phyloP scores from a whole-genome alignment of 2,329 filamentous ascomycete species.

The Chaetomium sp. region DNA sequence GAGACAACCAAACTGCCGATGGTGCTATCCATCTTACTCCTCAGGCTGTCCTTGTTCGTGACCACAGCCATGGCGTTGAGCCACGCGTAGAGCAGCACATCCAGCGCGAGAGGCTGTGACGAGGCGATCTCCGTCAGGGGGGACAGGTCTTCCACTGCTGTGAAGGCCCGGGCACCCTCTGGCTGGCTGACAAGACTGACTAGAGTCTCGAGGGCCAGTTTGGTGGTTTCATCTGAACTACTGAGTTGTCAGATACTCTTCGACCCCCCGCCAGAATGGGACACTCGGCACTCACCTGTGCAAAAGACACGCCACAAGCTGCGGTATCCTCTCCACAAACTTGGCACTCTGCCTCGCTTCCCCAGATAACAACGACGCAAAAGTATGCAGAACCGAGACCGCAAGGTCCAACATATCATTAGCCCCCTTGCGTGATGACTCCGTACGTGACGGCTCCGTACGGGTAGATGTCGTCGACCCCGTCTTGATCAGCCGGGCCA shows the following conservation, averaged over 20 bases:
- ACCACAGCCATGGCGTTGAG: slow-evolving; percentile 38
- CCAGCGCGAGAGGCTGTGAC: slow-evolving; percentile 45
- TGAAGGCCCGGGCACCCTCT: slow-evolving; percentile 44
- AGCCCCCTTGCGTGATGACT: slow-evolving; percentile 35
- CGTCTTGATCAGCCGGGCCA: slow-evolving; percentile 56
- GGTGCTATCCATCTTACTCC: slow-evolving; percentile 39
- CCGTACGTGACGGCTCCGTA: slow-evolving; percentile 22
- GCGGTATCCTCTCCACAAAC: slow-evolving; percentile 47
- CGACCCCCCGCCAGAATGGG: background rate
- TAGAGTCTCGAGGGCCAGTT: slow-evolving; percentile 50
- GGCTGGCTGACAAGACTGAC: slow-evolving; percentile 47
- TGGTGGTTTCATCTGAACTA: slow-evolving; percentile 48
- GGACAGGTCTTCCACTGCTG: slow-evolving; percentile 44
- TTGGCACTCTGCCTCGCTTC: slow-evolving; percentile 37
- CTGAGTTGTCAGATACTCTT: background rate
- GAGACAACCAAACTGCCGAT: slow-evolving; percentile 44
- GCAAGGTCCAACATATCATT: slow-evolving; percentile 58
- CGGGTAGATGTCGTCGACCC: slow-evolving; percentile 30
- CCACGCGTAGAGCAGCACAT: slow-evolving; percentile 53
- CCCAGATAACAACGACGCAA: slow-evolving; percentile 50
- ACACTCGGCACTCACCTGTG: slow-evolving; percentile 37
- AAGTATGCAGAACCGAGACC: slow-evolving; percentile 57
- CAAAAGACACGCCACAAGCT: slow-evolving; percentile 46
- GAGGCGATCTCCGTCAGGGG: slow-evolving; percentile 52
- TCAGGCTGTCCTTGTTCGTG: slow-evolving; percentile 29